Base-by-base conservation (phyloP, 495 filamentous ascomycete species). In the Lophiotrema nucula region DNA sequence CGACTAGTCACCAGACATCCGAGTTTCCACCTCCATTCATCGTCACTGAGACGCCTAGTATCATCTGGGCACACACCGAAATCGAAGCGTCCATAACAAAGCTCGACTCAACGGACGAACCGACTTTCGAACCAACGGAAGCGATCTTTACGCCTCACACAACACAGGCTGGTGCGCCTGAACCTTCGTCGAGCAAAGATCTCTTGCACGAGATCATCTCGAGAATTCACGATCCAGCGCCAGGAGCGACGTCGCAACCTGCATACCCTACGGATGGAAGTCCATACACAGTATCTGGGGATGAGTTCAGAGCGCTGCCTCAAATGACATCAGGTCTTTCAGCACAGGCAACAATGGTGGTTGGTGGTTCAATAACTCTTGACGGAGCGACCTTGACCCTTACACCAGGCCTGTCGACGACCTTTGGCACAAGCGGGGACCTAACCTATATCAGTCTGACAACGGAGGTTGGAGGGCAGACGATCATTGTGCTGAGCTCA, bases 381-480 rank as follows among this genome's bases (percentile, higher is more conserved):
- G 57, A 42, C 1, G 5, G 27, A 8, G 31, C 26, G 4, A 44
- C 25, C 2, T 19, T 62, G n/a, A 56, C 52, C 1, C 51, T 62
- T n/a, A 55, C 58, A 33, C 52, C 52, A 11, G 58, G 58, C 25
- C 44, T 62, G 18, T 56, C 58, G 1, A 62, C 58, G 3, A 56
- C 58, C 13, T 26, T 62, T n/a, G 51, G 52, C 3, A 24, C 31
- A 0, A 43, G 49, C 4, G 16, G 43, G 23, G 18, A 19, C 2
- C 21, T 38, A 4, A 62, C 58, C 15, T 47, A 44, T 13, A 24
- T 62, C 5, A 39, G 18, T 5, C 10, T 62, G 8, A 56, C 37
- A 5, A 56, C 58, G 15, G 27, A 62, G 23, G 21, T 16, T 24
- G 18, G 10, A 11, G 58, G 52, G 5, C 52, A 62, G 13, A 62